Percentiles rank a stretch among this genome's conserved stretches.
These are phyloP conservation scores for Mortierella hygrophila DNA, from an alignment of 192 early-diverging fungal species.

Conservation along the genomic window DNA sequence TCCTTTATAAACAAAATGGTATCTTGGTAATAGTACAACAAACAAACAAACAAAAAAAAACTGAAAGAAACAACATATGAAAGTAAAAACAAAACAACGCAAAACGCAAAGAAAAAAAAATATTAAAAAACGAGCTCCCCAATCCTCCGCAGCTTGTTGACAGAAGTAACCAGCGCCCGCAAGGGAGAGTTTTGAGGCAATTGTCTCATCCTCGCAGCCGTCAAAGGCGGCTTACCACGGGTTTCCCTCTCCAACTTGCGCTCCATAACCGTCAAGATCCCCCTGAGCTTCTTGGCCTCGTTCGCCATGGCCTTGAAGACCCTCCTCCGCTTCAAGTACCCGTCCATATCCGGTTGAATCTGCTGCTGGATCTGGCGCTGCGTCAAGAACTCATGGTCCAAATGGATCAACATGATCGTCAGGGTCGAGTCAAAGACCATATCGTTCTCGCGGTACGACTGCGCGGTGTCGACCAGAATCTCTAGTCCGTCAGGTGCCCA, in stretches of 20 bases:
- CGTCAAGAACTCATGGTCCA: slow-evolving; percentile 29
- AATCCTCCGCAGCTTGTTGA: slow-evolving; percentile 33
- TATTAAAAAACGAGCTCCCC: slow-evolving; percentile 31
- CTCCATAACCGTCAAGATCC: slow-evolving; percentile 44
- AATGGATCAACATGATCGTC: slow-evolving; percentile 45
- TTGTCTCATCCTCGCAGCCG: slow-evolving; percentile 12
- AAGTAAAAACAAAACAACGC: background rate
- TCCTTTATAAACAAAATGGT: background rate
- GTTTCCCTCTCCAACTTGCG: slow-evolving; percentile 43
- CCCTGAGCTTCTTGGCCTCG: slow-evolving; percentile 44
- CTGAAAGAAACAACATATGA: background rate
- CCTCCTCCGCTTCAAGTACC: slow-evolving; percentile 10
- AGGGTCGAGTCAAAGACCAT: slow-evolving; percentile 51
- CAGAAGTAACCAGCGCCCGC: slow-evolving; percentile 15
- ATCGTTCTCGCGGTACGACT: slow-evolving; percentile 57
- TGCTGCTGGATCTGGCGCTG: background rate
- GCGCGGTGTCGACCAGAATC: slow-evolving; percentile 53
- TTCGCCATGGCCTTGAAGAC: slow-evolving; percentile 24
- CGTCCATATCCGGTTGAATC: background rate
- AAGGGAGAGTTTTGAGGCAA: background rate
- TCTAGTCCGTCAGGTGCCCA: slow-evolving; percentile 47
- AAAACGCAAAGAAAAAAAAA: background rate
- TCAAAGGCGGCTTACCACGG: background rate
- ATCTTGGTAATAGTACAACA: background rate
- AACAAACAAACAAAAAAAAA: background rate